phyloP scores from a whole-genome alignment of 257 asterid genomes.

The Capsicum chinense region DNA sequence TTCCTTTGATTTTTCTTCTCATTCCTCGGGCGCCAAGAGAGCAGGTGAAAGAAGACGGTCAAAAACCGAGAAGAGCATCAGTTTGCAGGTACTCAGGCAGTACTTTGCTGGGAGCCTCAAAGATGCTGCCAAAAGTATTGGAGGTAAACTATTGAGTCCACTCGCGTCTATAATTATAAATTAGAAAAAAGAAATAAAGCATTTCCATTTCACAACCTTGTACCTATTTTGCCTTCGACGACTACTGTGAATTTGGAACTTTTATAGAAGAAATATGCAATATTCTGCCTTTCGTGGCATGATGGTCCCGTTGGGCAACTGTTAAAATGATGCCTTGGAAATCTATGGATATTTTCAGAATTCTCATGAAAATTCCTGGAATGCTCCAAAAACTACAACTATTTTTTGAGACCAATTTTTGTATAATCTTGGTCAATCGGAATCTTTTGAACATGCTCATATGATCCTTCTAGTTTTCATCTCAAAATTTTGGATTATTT shows the following conservation, averaged over 20 bases:
- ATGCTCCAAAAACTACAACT: not conserved
- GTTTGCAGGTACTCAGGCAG: conserved; percentile 73
- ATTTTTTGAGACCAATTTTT: not conserved
- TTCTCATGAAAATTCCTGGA: not conserved
- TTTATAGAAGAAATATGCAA: not conserved
- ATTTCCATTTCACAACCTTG: not conserved
- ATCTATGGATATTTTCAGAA: not conserved
- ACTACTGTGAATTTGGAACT: not conserved
- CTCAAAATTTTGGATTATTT: not conserved
- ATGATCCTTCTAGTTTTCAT: not conserved
- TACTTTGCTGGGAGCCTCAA: conserved; percentile 79
- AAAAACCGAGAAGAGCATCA: conserved; percentile 68
- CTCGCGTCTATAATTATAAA: not conserved
- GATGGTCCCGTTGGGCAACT: not conserved
- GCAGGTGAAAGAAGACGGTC: conserved; percentile 56
- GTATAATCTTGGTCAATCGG: not conserved
- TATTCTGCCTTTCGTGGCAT: conserved; percentile 7
- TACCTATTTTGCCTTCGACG: not conserved
- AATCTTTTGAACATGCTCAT: not conserved
- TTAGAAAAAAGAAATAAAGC: not conserved
- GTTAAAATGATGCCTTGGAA: conserved; percentile 1
- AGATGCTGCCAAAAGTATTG: conserved; percentile 84
- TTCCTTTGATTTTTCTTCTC: conserved; percentile 47
- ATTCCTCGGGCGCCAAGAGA: conserved; percentile 45
- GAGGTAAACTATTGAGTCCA: conserved; percentile 55